Conservation (phyloP, 2,329 filamentous ascomycete genomes). For the Neodidymelliopsis sp. region DNA sequence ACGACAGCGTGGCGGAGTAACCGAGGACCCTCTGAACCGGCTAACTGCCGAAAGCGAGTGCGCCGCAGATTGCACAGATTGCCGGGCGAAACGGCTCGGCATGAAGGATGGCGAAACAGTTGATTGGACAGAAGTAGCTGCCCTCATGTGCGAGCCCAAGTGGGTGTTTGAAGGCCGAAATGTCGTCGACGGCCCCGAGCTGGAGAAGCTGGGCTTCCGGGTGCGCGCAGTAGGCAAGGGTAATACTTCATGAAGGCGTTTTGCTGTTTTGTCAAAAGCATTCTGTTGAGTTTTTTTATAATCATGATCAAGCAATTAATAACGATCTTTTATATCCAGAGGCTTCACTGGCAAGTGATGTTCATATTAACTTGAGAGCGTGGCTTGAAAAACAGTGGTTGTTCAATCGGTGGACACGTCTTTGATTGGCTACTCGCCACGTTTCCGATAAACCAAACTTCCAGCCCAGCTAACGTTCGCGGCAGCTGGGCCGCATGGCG, state of each 20-base stretch:
- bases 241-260: not conserved
- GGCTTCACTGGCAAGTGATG: too few relatives aligned
- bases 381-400: too few relatives aligned
- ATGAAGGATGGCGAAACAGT: conserved; percentile 10
- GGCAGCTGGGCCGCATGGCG: too few relatives aligned
- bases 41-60: not conserved
- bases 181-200: conserved; percentile 41
- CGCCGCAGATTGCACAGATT: not conserved
- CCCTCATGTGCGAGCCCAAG: conserved; percentile 42
- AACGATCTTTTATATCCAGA: too few relatives aligned
- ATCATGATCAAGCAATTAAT: too few relatives aligned
- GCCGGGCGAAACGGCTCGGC: not conserved
- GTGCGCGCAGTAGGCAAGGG: conserved; percentile 20
- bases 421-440: too few relatives aligned
- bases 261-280: too few relatives aligned
- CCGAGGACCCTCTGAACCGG: not conserved
- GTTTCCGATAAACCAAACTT: too few relatives aligned
- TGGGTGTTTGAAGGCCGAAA: conserved; percentile 50
- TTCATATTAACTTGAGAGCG: too few relatives aligned
- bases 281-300: too few relatives aligned
- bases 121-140: conserved; percentile 44
- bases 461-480: too few relatives aligned
- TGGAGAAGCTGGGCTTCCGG: conserved; percentile 45
- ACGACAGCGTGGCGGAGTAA: not conserved
- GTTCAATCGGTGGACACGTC: too few relatives aligned